Base-by-base conservation (phyloP, 1,284 basidiomycete species). In the Trichosporon asahii region DNA sequence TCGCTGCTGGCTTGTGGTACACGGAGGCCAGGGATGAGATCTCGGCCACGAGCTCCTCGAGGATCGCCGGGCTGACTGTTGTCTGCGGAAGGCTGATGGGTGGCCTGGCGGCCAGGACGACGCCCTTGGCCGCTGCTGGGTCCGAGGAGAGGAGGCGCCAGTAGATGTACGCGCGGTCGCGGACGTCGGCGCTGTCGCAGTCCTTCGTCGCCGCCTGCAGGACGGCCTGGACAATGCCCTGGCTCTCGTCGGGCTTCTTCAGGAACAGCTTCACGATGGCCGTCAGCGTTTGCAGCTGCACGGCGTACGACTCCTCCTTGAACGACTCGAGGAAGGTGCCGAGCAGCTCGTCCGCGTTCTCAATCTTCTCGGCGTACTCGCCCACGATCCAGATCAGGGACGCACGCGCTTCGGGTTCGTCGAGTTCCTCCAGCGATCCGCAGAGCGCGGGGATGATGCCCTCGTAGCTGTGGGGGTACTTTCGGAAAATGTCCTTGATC, bases 381-480 rank as follows among this genome's bases (percentile, higher is more conserved):
- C 97, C 97, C 66, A 99, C 87, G 77, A 99, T 95, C 97, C 97
- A 99, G 68, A 99, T 90, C 88, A 99, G 94, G 1, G 95, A 91
- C 0, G 95, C 92, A 77, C 98, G 98, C 2, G 95, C 91, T 82
- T 99, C 96, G 0, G 96, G 92, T 82, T 98, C 96, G 77, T 99
- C 96, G 61, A 99, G 85, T 21, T 88, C 87, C 78, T 98, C 96
- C 40, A 99, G 87, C 81, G 98, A 91, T 79, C 94, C 90, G 83
- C 95, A 99, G 18, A 99, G 86, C 21, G 88, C 92, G 0, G 93
- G 92, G 66, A 99, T 98, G 77, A 99, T 91, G 61, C 91, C 92
- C 84, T 98, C 95, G 83, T 99, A 99, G 82, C 89, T 91, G 70
- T 95, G 94, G 23, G 97, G 97, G 84, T 99, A 99, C 75, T 95